phyloP scores from a whole-genome alignment of 129 eudicot genomes.

The Heracleum sosnowskyi region DNA sequence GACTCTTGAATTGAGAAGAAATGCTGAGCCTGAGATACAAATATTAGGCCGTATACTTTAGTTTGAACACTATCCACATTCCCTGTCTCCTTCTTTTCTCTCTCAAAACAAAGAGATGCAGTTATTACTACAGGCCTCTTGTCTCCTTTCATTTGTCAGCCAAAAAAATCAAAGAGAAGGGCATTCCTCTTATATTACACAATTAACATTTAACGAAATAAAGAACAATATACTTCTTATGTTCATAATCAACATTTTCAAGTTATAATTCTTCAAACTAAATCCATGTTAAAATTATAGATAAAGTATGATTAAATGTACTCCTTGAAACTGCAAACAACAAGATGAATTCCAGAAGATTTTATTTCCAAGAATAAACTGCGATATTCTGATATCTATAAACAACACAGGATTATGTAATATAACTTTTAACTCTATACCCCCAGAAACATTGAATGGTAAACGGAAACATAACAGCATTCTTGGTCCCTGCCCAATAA shows the following conservation, averaged over 20 bases:
- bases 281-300: background rate
- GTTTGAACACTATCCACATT: background rate
- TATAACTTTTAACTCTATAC: background rate
- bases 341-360: background rate
- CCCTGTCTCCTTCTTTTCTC: background rate
- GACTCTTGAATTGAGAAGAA: slow-evolving; percentile 30
- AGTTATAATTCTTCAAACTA: background rate
- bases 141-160: background rate
- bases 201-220: too few relatives aligned
- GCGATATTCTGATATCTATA: background rate
- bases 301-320: background rate
- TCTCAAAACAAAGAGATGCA: background rate
- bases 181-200: too few relatives aligned
- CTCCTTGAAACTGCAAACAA: background rate
- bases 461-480: background rate
- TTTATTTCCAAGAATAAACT: background rate
- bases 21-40: slow-evolving; percentile 13
- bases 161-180: too few relatives aligned
- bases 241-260: background rate
- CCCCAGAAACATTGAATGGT: background rate
- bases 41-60: background rate
- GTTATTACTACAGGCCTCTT: background rate
- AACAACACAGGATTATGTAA: background rate
- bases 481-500: background rate
- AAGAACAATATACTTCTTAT: too few relatives aligned